A percentile compares a stretch with the other conserved stretches of the same genome.
Evolutionary conservation across 179 eudicot species (phyloP).

Genomic region (Silene coronaria): DNA sequence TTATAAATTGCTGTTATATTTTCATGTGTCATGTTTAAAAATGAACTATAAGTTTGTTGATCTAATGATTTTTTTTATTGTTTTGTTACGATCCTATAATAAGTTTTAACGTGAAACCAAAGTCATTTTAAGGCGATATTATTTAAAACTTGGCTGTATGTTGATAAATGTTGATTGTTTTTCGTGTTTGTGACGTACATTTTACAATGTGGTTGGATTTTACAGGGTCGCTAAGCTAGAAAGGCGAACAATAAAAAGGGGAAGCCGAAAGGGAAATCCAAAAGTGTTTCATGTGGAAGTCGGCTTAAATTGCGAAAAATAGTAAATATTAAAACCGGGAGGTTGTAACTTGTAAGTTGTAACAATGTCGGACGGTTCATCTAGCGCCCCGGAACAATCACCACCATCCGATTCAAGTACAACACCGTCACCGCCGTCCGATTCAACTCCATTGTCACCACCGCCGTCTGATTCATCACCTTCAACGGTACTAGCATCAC

Average conservation of each 20-base stretch:
- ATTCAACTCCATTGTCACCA: slow-evolving; percentile 1
- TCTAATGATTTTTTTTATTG: too few species aligned
- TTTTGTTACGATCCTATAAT: too few species aligned
- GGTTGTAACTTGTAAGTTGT: not conserved
- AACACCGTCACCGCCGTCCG: slow-evolving; percentile 18
- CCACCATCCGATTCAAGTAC: slow-evolving; percentile 4
- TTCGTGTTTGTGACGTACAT: not conserved
- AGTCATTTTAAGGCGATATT: not conserved
- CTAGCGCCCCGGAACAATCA: slow-evolving; percentile 22
- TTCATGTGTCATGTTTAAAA: too few species aligned
- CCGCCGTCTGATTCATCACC: slow-evolving; percentile 16
- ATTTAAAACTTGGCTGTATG: not conserved
- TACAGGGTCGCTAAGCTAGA: slow-evolving; percentile 22
- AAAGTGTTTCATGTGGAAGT: slow-evolving; percentile 16
- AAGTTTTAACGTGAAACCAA: too few species aligned
- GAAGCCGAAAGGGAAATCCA: slow-evolving; percentile 21
- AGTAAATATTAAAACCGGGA: not conserved
- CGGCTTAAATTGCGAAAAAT: not conserved
- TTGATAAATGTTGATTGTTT: not conserved
- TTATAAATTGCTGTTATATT: not conserved
- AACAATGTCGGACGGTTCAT: slow-evolving; percentile 21
- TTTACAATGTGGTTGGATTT: not conserved
- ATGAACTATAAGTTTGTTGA: too few species aligned
- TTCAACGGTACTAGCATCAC: slow-evolving; percentile 8
- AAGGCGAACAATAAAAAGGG: slow-evolving; percentile 23